Evolutionary conservation across 2,329 filamentous ascomycete species (phyloP), one percentile per base, ranked within the genome.

Genomic region (Ilyonectria mors-panacis): DNA sequence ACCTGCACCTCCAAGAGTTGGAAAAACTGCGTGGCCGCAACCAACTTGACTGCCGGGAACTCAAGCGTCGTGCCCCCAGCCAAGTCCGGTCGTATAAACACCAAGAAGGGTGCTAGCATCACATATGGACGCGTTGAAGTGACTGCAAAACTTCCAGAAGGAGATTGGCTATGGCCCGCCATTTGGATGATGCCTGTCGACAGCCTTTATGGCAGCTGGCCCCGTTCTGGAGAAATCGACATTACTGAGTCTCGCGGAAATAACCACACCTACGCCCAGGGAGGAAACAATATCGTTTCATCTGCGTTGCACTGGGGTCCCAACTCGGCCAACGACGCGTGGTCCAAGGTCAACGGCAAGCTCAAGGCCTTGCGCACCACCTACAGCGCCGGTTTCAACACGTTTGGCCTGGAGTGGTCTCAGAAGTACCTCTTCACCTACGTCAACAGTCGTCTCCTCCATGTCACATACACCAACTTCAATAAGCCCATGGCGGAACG

Each of bases 81-180:
- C 69, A 91, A 89, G 73, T 95, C 94, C 1, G 94, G 89, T 7
- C 92, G 94, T 67, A 89, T 97, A 81, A 92, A 91, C 82, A 95
- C 92, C 63, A 92, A 88, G 77, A 88, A 88, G 48, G 89, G 91
- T 17, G 89, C 89, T 7, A 86, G 82, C 17, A 93, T 97, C 84
- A 93, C 90, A 80, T 97, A 93, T 77, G 94, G 94, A 54, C 92
- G 93, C 48, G 87, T 97, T 59, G 93, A 97, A 78, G 93, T 97
- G 6, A 90, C 87, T 1, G 94, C 94, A 28, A 91, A 91, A 80
- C 82, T 96, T 30, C 93, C 94, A 5, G 80, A 84, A 54, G 94
- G 94, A 60, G 93, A 96, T 82, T 96, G 94, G 94, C 86, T 97
- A 12, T 96, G 94, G 94, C 94, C 94, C 2, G 93, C 93, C n/a